Conservation (phyloP, 1,139 yeast genomes). For the Taphrina wiesneri region DNA sequence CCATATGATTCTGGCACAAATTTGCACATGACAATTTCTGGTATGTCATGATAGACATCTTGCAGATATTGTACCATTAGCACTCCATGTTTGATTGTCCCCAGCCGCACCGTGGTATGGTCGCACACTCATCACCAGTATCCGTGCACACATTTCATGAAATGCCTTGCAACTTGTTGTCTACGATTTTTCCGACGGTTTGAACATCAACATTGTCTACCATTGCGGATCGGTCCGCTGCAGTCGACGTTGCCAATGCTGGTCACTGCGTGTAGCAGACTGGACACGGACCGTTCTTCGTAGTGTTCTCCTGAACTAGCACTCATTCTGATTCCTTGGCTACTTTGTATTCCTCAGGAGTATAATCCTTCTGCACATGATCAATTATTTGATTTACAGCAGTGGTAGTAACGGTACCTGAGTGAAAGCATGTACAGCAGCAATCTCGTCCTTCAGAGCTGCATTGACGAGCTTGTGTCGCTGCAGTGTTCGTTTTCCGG, state of each 20-base stretch:
- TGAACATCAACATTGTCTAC: not conserved
- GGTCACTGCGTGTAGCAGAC: no score
- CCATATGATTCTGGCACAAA: no score
- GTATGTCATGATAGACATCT: no score
- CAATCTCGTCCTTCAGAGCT: constrained; percentile 77
- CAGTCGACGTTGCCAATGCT: not conserved
- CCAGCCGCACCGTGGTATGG: no score
- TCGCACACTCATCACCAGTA: no score
- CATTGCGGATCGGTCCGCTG: not conserved
- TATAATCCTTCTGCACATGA: constrained; percentile 42
- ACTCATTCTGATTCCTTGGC: constrained; percentile 35
- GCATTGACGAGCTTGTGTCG: constrained; percentile 83
- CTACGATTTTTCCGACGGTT: no score
- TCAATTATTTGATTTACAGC: not conserved
- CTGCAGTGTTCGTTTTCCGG: constrained; percentile 79
- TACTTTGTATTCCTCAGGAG: constrained; percentile 44
- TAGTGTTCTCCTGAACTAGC: no score
- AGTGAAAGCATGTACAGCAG: constrained; percentile 88
- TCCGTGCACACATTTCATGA: no score
- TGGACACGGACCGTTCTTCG: no score
- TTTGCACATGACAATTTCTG: no score
- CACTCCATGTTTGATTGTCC: no score
- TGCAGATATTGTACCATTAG: no score
- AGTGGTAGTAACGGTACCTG: constrained; percentile 61
- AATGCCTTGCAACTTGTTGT: not conserved